These are phyloP conservation scores for Eurotiales sp. DNA, from an alignment of 2,329 filamentous ascomycete species.

Conservation along the genomic window DNA sequence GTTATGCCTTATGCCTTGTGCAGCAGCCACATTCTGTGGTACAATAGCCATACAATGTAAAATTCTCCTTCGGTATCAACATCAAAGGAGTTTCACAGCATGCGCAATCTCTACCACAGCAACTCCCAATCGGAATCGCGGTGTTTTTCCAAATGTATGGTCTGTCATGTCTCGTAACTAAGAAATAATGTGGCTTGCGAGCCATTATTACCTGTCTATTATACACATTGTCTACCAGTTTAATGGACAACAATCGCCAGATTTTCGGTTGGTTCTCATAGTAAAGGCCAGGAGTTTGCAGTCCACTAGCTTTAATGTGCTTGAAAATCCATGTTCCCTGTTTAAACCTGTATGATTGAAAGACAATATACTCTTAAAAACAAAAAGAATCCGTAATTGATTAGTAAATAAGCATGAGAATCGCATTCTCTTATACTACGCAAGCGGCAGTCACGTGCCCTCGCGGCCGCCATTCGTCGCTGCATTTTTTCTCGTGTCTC, in stretches of 20 bases:
- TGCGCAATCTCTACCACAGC: slow-evolving; percentile 4
- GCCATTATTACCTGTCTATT: slow-evolving; percentile 1
- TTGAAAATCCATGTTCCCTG: too few relatives aligned
- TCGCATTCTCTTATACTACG: too few relatives aligned
- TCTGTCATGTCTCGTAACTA: slow-evolving; percentile 1
- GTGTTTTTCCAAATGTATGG: slow-evolving; percentile 3
- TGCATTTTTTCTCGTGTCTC: slow-evolving; percentile 10
- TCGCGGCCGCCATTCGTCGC: slow-evolving; percentile 11
- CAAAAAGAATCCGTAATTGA: too few relatives aligned
- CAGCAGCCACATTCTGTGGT: slow-evolving; percentile 4
- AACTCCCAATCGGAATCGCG: background rate
- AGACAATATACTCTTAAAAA: too few relatives aligned
- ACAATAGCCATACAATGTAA: background rate
- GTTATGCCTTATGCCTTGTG: background rate
- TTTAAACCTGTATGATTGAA: too few relatives aligned
- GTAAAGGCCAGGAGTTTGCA: background rate
- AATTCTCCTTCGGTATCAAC: background rate
- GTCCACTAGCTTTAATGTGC: too few relatives aligned
- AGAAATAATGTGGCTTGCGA: background rate
- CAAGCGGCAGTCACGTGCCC: slow-evolving; percentile 15
- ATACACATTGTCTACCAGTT: background rate
- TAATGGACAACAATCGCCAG: background rate
- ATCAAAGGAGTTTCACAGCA: slow-evolving; percentile 2
- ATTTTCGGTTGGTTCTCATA: background rate
- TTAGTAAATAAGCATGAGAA: too few relatives aligned